A percentile compares a stretch with the other conserved stretches of the same genome.
phyloP scores from a whole-genome alignment of 2,329 filamentous ascomycete genomes.

The Fusarium tanahbumbuense region DNA sequence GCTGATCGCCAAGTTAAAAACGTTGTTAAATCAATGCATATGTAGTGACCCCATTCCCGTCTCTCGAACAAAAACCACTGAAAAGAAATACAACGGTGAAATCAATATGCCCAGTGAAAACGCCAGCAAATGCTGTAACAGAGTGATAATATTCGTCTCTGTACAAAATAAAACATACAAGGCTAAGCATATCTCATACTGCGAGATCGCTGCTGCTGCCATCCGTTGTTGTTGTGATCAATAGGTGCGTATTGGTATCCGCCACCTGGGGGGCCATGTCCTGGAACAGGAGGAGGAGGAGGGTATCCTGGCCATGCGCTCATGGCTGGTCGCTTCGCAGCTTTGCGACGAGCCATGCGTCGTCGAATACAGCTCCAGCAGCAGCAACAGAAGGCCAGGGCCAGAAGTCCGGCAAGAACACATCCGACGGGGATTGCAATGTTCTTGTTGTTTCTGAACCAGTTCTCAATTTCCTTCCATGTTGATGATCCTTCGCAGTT shows the following conservation, averaged over 20 bases:
- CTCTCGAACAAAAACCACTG: neutral
- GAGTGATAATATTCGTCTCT: neutral
- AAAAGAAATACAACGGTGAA: slow-evolving; percentile 5
- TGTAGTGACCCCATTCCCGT: neutral
- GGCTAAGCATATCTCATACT: slow-evolving; percentile 50
- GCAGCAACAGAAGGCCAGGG: slow-evolving; percentile 77
- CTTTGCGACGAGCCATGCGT: slow-evolving; percentile 38
- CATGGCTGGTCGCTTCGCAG: slow-evolving; percentile 45
- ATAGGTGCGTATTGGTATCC: slow-evolving; percentile 41
- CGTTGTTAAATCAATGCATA: slow-evolving; percentile 5
- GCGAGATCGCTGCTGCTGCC: slow-evolving; percentile 34
- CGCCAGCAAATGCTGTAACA: slow-evolving; percentile 40
- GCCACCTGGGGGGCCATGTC: slow-evolving; percentile 16
- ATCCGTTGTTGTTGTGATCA: slow-evolving; percentile 32
- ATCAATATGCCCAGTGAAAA: slow-evolving; percentile 28
- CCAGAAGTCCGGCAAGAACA: slow-evolving; percentile 77
- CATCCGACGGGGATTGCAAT: slow-evolving; percentile 84
- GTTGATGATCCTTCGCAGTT: slow-evolving; percentile 78
- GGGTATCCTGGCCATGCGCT: slow-evolving; percentile 43
- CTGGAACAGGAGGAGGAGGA: slow-evolving; percentile 1
- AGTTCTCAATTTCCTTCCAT: slow-evolving; percentile 76
- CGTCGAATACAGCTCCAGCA: slow-evolving; percentile 61
- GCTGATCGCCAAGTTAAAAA: slow-evolving; percentile 7
- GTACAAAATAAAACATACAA: neutral
- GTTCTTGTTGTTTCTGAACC: slow-evolving; percentile 80